Evolutionary conservation across 2,329 filamentous ascomycete genomes (phyloP), one percentile per base, ranked within the genome.

Genomic region (Pezicula radicicola): DNA sequence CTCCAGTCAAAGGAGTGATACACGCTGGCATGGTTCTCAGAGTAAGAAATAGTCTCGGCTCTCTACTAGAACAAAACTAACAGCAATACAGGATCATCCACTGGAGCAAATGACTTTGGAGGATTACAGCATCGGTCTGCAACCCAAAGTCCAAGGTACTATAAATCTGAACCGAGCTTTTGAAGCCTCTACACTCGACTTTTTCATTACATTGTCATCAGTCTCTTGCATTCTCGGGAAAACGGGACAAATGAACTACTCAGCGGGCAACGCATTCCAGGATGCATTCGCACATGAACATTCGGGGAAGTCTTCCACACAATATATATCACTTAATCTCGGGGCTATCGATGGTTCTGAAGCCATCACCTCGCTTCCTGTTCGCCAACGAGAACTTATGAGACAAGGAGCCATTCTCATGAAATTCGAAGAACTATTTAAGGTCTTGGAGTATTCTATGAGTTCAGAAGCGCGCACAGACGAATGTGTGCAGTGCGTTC

Each of bases 241-340:
- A 66, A 68, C 8, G 62, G 63, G 40, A 52, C 61, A 12, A 62
- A 61, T 27, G 60, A 72, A 47, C 10, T 63, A 63, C 46, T 55
- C 56, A 4, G 65, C 68, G 3, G 71, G 63, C 1, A 70, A 70
- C 35, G 63, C 63, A 0, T 75, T 60, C 46, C 51, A 60, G 12
- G 55, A 64, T 47, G 54, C 58, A 1, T 59, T 65, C 30, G 55
- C 54, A 12, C 54, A 53, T 16, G 46, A 44, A n/a, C 37, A 44
- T 7, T 18, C 42, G 15, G 21, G 16, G 5, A 42, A 42, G 6
- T 49, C 54, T 6, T 45, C 40, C 18, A 36, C 43, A 3, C 12
- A 55, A 33, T 55, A 53, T 45, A 54, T 63, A 6, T 49, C 60
- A 4, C 44, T 65, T 43, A 58, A 64, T 46, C 41, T 63, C 2